Percentiles rank a stretch among this genome's conserved stretches.
Evolutionary conservation across 345 rosid species (phyloP).

Genomic region (Arabis hirsuta): DNA sequence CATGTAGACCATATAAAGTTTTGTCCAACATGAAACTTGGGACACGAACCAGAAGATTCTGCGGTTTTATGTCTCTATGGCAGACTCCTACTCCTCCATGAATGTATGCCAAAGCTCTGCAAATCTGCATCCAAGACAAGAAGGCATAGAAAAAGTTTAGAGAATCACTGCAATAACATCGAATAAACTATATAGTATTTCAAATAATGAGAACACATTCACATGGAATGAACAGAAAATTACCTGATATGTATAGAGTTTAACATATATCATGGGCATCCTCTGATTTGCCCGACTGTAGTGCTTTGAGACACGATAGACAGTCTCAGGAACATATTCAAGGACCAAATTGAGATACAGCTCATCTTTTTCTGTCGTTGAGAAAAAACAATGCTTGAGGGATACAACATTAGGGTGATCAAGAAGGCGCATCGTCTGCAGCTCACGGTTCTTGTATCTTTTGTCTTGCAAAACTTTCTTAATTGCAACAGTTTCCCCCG

Average conservation of each 20-base stretch:
- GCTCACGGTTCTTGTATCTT: constrained; percentile 95
- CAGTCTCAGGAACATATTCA: constrained; percentile 95
- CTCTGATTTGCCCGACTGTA: constrained; percentile 79
- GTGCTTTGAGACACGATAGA: constrained; percentile 87
- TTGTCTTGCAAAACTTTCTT: constrained; percentile 64
- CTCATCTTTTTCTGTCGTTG: constrained; percentile 91
- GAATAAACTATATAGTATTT: not conserved
- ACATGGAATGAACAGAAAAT: not conserved
- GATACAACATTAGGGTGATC: constrained; percentile 95
- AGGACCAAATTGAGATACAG: constrained; percentile 91
- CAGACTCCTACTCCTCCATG: constrained; percentile 87
- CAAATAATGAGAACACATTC: not conserved
- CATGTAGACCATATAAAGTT: not conserved
- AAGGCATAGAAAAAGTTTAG: constrained; percentile 4
- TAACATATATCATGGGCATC: constrained; percentile 88
- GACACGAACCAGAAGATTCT: constrained; percentile 82
- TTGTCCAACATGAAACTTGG: not conserved
- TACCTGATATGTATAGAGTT: constrained; percentile 94
- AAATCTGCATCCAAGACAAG: constrained; percentile 58
- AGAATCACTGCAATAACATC: not conserved
- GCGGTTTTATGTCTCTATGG: constrained; percentile 99
- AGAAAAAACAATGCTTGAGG: constrained; percentile 93
- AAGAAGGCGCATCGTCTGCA: constrained; percentile 95
- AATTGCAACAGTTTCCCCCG: constrained; percentile 89
- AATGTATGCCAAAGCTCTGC: constrained; percentile 88